A percentile compares a stretch with the other conserved stretches of the same genome.
These are phyloP conservation scores for Magnolia sinica DNA, from an alignment of 164 flowering plant genomes.

Conservation along the genomic window DNA sequence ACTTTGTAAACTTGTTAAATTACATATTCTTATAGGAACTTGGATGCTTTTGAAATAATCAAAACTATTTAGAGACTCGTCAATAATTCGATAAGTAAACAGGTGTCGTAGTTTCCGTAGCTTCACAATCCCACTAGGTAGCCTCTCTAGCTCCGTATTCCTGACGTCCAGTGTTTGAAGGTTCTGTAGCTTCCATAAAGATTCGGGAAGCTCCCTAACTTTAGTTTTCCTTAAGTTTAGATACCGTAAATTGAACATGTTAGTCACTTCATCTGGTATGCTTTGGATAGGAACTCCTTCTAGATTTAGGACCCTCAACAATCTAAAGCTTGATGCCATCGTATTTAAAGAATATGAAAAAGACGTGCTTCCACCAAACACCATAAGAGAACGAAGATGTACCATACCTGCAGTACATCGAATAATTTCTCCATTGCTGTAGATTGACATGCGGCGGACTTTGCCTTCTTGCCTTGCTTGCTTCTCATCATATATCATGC, in stretches of 20 bases:
- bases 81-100: neutral
- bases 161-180: neutral
- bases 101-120: conserved; percentile 12
- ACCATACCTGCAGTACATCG: neutral
- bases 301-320: conserved; percentile 11
- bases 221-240: neutral
- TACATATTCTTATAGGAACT: neutral
- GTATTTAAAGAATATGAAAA: neutral
- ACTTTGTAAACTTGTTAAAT: neutral
- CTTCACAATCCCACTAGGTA: conserved; percentile 4
- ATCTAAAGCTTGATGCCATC: neutral
- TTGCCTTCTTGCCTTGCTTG: no score
- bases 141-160: neutral
- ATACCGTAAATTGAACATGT: neutral
- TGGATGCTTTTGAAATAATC: neutral
- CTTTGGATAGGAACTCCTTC: neutral
- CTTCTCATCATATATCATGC: neutral
- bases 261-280: neutral
- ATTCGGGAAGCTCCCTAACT: neutral
- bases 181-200: neutral
- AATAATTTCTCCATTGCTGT: neutral
- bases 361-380: neutral
- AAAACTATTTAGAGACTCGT: neutral
- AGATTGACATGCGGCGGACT: conserved; percentile 6
- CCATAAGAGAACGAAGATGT: neutral